phyloP scores from a whole-genome alignment of 805 yeast genomes.

The Candida ficus region DNA sequence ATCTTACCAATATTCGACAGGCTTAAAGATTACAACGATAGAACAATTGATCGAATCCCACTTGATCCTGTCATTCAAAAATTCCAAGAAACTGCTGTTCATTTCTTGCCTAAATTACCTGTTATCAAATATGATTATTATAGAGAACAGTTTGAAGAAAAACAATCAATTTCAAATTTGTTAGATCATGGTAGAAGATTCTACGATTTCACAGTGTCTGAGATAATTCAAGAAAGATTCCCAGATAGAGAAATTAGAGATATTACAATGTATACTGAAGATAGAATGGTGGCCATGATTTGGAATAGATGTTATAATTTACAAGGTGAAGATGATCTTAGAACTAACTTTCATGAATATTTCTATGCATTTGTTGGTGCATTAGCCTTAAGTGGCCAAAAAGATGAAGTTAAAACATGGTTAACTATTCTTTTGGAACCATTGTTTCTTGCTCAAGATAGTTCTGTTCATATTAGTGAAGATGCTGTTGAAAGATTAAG shows the following conservation, averaged over 20 bases:
- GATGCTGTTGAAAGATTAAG: slow-evolving; percentile 4
- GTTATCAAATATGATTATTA: slow-evolving; percentile 1
- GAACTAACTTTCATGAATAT: slow-evolving; percentile 2
- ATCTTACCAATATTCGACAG: slow-evolving; percentile 6
- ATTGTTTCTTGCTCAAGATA: slow-evolving; percentile 1
- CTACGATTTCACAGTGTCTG: slow-evolving; percentile 3
- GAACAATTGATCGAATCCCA: not conserved
- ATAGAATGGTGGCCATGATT: not conserved
- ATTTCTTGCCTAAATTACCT: slow-evolving; percentile 1
- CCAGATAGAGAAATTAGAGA: slow-evolving; percentile 5
- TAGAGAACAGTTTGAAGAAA: not conserved
- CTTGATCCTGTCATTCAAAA: not conserved
- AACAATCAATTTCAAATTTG: not conserved
- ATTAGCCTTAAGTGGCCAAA: not conserved
- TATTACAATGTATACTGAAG: slow-evolving; percentile 1
- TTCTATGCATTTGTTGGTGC: slow-evolving; percentile 12
- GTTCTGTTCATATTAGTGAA: not conserved
- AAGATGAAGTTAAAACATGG: slow-evolving; percentile 7
- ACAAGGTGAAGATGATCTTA: slow-evolving; percentile 1
- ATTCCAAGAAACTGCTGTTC: not conserved
- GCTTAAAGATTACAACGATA: not conserved
- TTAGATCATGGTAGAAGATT: slow-evolving; percentile 4
- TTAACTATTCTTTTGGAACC: slow-evolving; percentile 9
- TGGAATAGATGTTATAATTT: slow-evolving; percentile 7
- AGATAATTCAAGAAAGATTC: slow-evolving; percentile 5